Base-by-base conservation (phyloP, 2,329 filamentous ascomycete genomes). In the Apiospora phragmitis region DNA sequence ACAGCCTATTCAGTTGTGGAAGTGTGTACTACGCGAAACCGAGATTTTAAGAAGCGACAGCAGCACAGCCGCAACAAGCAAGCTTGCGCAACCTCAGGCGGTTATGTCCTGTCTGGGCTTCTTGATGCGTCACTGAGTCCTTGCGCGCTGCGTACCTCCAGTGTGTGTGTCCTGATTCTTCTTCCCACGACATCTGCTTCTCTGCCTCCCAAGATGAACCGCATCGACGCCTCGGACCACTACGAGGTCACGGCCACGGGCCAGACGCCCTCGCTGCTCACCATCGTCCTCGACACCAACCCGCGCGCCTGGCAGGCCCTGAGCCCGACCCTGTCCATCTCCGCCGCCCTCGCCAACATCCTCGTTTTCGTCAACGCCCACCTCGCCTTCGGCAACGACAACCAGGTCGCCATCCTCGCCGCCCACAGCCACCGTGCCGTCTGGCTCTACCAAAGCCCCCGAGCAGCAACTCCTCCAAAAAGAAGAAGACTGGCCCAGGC, bases 341-440 rank as follows among this genome's bases (percentile, higher is more conserved):
- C 93, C 67, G 92, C 92, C 77, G 94, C 94, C 72, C 86, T 99
- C 72, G 94, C 95, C 72, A 90, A 95, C 82, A 89, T 98, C 73
- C 91, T 98, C 77, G 92, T 99, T 84, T 98, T 98, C 83, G 91
- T 98, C 83, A 98, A 99, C 81, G 94, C 95, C 70, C 97, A 99
- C 80, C 88, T 99, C 42, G 94, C 96, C 75, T 95, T 95, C 80
- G 97, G 95, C 82, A 95, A 96, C 81, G 90, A 93, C 69, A 98
- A 98, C 83, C 93, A 95, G 80, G 93, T 98, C 67, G 94, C 95
- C 72, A 89, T 99, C 21, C 90, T 99, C 72, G 96, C 95, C 43
- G 94, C 94, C 11, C 96, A 99, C 80, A 91, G 91, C 74, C 92
- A 96, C 78, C 91, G 93, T 73, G 94, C 95, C 70, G 88, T 91